Percentiles rank a stretch among this genome's conserved stretches.
phyloP scores from a whole-genome alignment of 768 basidiomycete genomes.

The Pholiota molesta region DNA sequence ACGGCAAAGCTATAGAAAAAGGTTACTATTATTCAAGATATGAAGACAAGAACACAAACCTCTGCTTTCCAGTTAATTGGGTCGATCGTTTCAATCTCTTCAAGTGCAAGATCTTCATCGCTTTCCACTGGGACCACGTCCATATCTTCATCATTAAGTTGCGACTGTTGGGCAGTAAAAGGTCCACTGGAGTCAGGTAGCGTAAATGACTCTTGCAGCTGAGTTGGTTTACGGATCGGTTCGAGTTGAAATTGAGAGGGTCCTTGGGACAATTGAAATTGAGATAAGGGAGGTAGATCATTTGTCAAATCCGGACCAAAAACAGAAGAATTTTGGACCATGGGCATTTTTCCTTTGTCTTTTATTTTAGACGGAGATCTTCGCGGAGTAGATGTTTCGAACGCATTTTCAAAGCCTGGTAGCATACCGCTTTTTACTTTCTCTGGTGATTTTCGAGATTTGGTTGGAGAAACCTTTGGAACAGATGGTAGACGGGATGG shows the following conservation, averaged over 20 bases:
- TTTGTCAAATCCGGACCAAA: conserved; percentile 14
- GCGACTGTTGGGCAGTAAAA: conserved; percentile 1
- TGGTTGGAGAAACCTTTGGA: conserved; percentile 25
- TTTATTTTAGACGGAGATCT: conserved; percentile 26
- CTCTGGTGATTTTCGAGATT: conserved; percentile 34
- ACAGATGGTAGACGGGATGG: conserved; percentile 33
- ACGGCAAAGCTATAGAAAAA: conserved; percentile 51
- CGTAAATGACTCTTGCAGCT: neutral
- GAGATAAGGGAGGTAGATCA: conserved; percentile 13
- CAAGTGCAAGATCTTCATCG: conserved; percentile 28
- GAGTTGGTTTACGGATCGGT: neutral
- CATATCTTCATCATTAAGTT: conserved; percentile 27
- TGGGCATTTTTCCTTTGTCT: conserved; percentile 28
- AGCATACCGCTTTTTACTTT: conserved; percentile 36
- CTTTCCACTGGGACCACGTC: conserved; percentile 38
- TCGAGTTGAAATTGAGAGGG: conserved; percentile 11
- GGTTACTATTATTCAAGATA: conserved; percentile 3
- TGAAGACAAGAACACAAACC: conserved; percentile 37
- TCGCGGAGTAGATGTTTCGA: conserved; percentile 42
- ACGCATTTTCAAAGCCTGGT: conserved; percentile 60
- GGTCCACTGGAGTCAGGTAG: conserved; percentile 1
- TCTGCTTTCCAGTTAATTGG: conserved; percentile 56
- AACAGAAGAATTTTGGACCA: conserved; percentile 12
- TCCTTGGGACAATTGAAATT: conserved; percentile 8
- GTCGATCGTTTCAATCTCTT: conserved; percentile 37